A percentile compares a stretch with the other conserved stretches of the same genome.
Conservation (phyloP, 257 asterid genomes). For the Nicotiana benthamiana region DNA sequence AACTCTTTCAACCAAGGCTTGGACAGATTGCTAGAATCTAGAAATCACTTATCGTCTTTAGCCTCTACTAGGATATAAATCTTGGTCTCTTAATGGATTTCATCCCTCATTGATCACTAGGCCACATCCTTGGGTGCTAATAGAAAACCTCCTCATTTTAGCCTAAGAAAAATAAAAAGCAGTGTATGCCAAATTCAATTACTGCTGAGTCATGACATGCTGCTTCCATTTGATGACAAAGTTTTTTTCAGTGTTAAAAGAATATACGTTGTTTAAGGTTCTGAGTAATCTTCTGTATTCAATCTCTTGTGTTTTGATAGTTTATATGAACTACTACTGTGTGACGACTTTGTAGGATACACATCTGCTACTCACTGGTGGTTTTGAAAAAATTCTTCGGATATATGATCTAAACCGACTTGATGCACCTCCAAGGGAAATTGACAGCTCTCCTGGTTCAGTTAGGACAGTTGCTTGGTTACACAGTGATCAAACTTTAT, state of each 20-base stretch:
- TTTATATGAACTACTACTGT: not conserved
- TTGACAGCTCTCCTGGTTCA: constrained; percentile 78
- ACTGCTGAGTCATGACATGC: not conserved
- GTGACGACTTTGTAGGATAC: constrained; percentile 50
- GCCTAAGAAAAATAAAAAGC: not conserved
- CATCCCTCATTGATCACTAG: not conserved
- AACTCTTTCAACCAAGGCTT: not conserved
- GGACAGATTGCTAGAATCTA: not conserved
- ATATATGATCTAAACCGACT: constrained; percentile 71
- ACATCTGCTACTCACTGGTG: constrained; percentile 69
- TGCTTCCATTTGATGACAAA: not conserved
- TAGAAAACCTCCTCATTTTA: not conserved
- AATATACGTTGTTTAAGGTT: not conserved
- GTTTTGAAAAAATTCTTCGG: constrained; percentile 76
- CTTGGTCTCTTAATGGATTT: not conserved
- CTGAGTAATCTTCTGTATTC: not conserved
- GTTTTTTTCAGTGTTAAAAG: not conserved
- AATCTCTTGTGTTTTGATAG: not conserved
- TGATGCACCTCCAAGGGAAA: constrained; percentile 88
- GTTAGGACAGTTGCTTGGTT: constrained; percentile 90
- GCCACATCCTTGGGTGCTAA: not conserved
- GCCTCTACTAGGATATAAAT: not conserved
- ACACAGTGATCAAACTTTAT: constrained; percentile 81
- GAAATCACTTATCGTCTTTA: too few relatives aligned
- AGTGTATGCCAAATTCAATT: not conserved